A percentile compares a stretch with the other conserved stretches of the same genome.
phyloP scores from a whole-genome alignment of 1,139 yeast genomes.

The Zygotorulaspora mrakii region DNA sequence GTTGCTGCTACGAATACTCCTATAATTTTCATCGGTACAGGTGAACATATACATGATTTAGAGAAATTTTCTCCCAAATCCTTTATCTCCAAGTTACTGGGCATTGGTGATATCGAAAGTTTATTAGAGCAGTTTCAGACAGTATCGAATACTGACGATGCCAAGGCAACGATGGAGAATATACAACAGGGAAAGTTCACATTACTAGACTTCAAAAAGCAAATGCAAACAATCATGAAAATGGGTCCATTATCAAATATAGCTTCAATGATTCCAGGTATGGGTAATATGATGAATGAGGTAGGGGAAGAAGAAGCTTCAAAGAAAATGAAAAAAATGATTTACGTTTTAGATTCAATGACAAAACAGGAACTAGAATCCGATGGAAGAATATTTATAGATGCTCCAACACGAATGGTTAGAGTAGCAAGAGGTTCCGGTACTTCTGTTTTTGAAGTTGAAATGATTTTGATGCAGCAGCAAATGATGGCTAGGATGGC shows the following conservation, averaged over 20 bases:
- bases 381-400: slow-evolving; percentile 78
- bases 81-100: slow-evolving; percentile 82
- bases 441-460: slow-evolving; percentile 87
- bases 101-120: slow-evolving; percentile 94
- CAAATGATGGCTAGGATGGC: slow-evolving; percentile 96
- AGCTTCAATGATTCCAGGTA: slow-evolving; percentile 96
- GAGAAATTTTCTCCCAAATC: slow-evolving; percentile 89
- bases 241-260: slow-evolving; percentile 95
- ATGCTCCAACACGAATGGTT: slow-evolving; percentile 79
- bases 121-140: slow-evolving; percentile 91
- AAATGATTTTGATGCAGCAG: slow-evolving; percentile 87
- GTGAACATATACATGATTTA: slow-evolving; percentile 92
- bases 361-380: slow-evolving; percentile 85
- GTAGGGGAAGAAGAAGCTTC: slow-evolving; percentile 90
- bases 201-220: slow-evolving; percentile 85
- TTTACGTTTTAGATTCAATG: slow-evolving; percentile 94
- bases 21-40: slow-evolving; percentile 95
- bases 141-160: slow-evolving; percentile 67
- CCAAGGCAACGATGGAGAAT: slow-evolving; percentile 88
- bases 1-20: slow-evolving; percentile 97
- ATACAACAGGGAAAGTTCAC: slow-evolving; percentile 95
- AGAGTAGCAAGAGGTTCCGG: slow-evolving; percentile 97
- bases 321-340: slow-evolving; percentile 77
- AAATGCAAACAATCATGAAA: slow-evolving; percentile 90
- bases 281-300: slow-evolving; percentile 78